Evolutionary conservation across 257 asterid genomes (phyloP), one percentile per base, ranked within the genome.

Genomic region (Solanum lycopersicoides): DNA sequence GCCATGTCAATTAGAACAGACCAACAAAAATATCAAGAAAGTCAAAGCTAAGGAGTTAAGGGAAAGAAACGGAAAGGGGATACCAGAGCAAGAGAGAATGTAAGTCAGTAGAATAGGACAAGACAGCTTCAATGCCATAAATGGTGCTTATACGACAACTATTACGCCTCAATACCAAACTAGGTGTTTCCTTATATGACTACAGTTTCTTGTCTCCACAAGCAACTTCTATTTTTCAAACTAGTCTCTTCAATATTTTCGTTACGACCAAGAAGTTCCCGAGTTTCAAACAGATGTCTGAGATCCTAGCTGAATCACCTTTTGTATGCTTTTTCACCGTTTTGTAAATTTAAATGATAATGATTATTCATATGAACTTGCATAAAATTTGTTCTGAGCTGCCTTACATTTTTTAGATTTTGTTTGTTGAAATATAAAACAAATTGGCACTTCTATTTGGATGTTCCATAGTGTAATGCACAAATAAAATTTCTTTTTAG

Each of bases 1-100:
- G 50, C 41, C 86, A 75, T 86, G 87, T 45, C 82, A 85, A 89
- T 65, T 28, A 35, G 83, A 50, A 53, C 83, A 83, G 86, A 74
- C 25, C 18, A 47, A 82, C 85, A 50, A 32, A 76, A 47, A 50
- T 35, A 23, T 56, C n/a, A 73, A 71, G 72, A 82, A 86, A 28
- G 30, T 53, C 75, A 71, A 90, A 77, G 65, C 85, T 50, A 82
- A 50, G n/a, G 66, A 47, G 69, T 50, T 50, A 8, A 50, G 85
- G 85, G 71, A 34, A 50, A 30, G 69, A 53, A 42, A 9, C 4
- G 18, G 71, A 82, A 82, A 50, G 69, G 85, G 23, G 45, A 53
- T 82, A 11, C 47, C 85, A 6, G 69, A 50, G 5, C 32, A 82
- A 82, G 45, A 50, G 85, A 56, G 32, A 82, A 50, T 56, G 25